Conservation (phyloP, 2,329 filamentous ascomycete genomes). For the Colletotrichum caudatum region DNA sequence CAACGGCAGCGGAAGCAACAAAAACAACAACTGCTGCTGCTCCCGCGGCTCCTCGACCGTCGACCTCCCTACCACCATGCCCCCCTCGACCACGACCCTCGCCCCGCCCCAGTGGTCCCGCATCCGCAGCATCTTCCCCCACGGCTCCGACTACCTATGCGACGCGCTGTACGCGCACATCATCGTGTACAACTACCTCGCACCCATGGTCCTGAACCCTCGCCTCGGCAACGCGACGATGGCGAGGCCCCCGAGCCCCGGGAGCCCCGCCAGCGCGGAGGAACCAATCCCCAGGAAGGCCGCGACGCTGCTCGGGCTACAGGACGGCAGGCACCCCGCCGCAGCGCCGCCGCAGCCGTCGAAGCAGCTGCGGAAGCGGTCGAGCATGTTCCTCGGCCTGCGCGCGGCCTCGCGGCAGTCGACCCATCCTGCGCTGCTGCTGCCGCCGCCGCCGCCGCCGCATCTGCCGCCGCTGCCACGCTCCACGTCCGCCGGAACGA, state of each 20-base stretch:
- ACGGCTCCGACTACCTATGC: slow-evolving; percentile 66
- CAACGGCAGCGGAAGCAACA: not conserved
- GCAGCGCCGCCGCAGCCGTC: slow-evolving; percentile 44
- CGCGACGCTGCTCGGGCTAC: slow-evolving; percentile 63
- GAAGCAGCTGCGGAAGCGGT: slow-evolving; percentile 43
- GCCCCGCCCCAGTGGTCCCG: slow-evolving; percentile 54
- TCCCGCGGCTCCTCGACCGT: slow-evolving; percentile 32
- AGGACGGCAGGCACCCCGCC: slow-evolving; percentile 42
- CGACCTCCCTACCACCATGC: slow-evolving; percentile 18
- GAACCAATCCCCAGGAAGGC: slow-evolving; percentile 64
- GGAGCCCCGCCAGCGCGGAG: slow-evolving; percentile 39
- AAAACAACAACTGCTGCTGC: slow-evolving; percentile 18
- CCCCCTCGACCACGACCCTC: slow-evolving; percentile 27
- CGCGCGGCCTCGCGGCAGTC: slow-evolving; percentile 33
- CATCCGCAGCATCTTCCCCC: slow-evolving; percentile 65
- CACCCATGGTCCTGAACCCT: slow-evolving; percentile 44
- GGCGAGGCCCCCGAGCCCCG: slow-evolving; percentile 24
- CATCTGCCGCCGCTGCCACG: slow-evolving; percentile 17
- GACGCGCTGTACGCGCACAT: slow-evolving; percentile 71
- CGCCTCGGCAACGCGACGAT: not conserved
- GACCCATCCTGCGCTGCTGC: slow-evolving; percentile 15
- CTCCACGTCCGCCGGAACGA: not conserved
- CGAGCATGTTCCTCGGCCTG: slow-evolving; percentile 33
- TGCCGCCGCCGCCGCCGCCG: slow-evolving; percentile 28
- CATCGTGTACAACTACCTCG: slow-evolving; percentile 70